Conservation (phyloP, 805 yeast species). For the Diddensiella caesifluorescens region DNA sequence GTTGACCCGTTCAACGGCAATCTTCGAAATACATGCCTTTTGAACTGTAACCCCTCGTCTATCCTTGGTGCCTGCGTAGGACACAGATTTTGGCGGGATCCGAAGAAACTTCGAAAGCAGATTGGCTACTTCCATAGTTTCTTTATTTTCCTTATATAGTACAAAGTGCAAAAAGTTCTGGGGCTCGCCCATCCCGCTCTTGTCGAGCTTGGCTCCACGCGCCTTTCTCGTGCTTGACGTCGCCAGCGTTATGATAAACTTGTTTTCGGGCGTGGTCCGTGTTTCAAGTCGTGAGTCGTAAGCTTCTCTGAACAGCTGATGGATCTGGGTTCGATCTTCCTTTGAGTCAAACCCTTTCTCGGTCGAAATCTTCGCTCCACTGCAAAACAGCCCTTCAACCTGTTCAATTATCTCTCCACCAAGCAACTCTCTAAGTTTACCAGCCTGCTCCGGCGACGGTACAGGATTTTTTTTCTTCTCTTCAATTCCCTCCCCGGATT, state of each 20-base stretch:
- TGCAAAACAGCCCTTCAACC: slow-evolving; percentile 49
- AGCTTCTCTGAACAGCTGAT: slow-evolving; percentile 66
- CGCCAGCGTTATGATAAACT: slow-evolving; percentile 56
- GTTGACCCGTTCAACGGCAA: slow-evolving; percentile 57
- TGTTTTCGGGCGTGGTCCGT: slow-evolving; percentile 62
- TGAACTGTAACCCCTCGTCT: slow-evolving; percentile 95
- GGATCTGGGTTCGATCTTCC: slow-evolving; percentile 68
- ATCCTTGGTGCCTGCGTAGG: slow-evolving; percentile 95
- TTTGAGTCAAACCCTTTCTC: slow-evolving; percentile 57
- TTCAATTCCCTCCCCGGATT: slow-evolving; percentile 25
- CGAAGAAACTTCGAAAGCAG: slow-evolving; percentile 67
- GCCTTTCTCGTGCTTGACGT: slow-evolving; percentile 38
- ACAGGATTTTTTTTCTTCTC: slow-evolving; percentile 9
- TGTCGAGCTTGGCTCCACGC: slow-evolving; percentile 30
- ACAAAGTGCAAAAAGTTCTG: slow-evolving; percentile 69
- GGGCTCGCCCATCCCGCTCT: slow-evolving; percentile 51
- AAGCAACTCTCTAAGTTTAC: slow-evolving; percentile 46
- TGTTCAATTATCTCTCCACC: slow-evolving; percentile 56
- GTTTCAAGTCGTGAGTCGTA: slow-evolving; percentile 76
- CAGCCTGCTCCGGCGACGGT: slow-evolving; percentile 13
- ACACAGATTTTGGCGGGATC: slow-evolving; percentile 61
- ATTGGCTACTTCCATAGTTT: slow-evolving; percentile 91
- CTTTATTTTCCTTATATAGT: slow-evolving; percentile 89
- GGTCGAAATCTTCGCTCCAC: slow-evolving; percentile 57
- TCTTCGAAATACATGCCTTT: slow-evolving; percentile 59